These are phyloP conservation scores for Tulasnella sp. DNA, from an alignment of 768 basidiomycete genomes.

Conservation along the genomic window DNA sequence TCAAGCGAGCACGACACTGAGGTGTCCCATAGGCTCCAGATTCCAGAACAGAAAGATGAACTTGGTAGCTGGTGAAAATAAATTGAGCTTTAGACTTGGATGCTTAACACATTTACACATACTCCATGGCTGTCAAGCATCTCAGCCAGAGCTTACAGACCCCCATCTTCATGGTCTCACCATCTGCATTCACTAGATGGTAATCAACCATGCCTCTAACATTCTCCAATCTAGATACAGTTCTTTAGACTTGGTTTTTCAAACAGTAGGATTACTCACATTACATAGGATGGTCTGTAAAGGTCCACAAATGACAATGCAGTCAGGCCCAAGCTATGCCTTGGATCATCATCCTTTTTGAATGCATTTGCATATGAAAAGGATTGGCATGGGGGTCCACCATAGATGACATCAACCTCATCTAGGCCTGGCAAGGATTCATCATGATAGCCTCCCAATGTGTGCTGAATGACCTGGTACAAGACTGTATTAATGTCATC, in stretches of 20 bases:
- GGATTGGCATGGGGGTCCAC: slow-evolving; percentile 81
- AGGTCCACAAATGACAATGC: slow-evolving; percentile 57
- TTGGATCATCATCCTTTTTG: slow-evolving; percentile 61
- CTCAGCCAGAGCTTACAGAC: slow-evolving; percentile 69
- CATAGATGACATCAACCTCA: slow-evolving; percentile 63
- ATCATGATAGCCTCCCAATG: neutral
- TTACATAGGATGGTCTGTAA: slow-evolving; percentile 36
- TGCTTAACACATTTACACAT: slow-evolving; percentile 34
- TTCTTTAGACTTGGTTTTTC: neutral
- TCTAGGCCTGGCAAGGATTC: slow-evolving; percentile 49
- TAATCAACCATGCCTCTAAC: slow-evolving; percentile 41
- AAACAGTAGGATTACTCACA: slow-evolving; percentile 28
- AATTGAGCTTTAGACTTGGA: neutral
- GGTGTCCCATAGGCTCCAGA: slow-evolving; percentile 62
- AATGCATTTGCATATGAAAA: slow-evolving; percentile 77
- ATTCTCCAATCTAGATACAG: slow-evolving; percentile 23
- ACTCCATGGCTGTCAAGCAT: slow-evolving; percentile 70
- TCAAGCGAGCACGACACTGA: slow-evolving; percentile 59
- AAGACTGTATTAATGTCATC: slow-evolving; percentile 71
- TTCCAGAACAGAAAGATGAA: slow-evolving; percentile 55
- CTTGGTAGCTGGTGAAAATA: slow-evolving; percentile 48
- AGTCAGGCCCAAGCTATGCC: slow-evolving; percentile 52
- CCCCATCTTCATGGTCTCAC: slow-evolving; percentile 72
- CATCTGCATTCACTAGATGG: slow-evolving; percentile 50
- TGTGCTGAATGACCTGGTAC: slow-evolving; percentile 46